Evolutionary conservation across 2,329 filamentous ascomycete genomes (phyloP).

Genomic region (Calonectria pseudoturangicola): DNA sequence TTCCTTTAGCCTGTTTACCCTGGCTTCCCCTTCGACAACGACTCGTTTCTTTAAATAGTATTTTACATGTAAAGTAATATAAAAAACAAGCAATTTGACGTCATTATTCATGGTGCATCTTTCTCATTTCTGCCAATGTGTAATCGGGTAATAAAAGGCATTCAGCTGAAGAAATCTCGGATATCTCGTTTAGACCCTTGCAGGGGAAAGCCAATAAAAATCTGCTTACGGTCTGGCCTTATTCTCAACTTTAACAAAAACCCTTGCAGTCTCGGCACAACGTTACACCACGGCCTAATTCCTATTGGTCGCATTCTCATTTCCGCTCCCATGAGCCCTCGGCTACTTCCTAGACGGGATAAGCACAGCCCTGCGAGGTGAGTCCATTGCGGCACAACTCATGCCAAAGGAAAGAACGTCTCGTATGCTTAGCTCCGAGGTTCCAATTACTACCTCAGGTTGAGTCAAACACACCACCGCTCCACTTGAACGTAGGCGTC

Average conservation of each 20-base stretch:
- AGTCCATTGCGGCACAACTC: neutral
- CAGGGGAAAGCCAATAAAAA: neutral
- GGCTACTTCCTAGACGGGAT: constrained; percentile 1
- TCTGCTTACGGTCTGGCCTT: neutral
- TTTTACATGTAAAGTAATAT: too few relatives aligned
- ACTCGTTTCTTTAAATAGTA: too few relatives aligned
- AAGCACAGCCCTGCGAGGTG: neutral
- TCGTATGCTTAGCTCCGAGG: neutral
- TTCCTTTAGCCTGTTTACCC: too few relatives aligned
- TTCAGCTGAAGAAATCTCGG: neutral
- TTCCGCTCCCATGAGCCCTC: neutral
- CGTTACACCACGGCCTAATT: neutral
- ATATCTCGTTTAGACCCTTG: neutral
- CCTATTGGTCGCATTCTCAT: neutral
- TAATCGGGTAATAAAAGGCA: neutral
- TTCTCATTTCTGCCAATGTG: too few relatives aligned
- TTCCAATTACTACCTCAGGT: neutral
- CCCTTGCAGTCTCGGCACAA: neutral
- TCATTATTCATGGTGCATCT: too few relatives aligned
- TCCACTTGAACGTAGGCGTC: neutral
- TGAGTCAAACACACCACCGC: neutral
- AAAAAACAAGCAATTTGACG: too few relatives aligned
- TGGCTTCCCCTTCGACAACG: too few relatives aligned
- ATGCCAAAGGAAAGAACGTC: neutral
- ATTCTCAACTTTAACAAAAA: neutral